Evolutionary conservation across 75 land plant genomes (phyloP).

Genomic region (Pseudotsuga menziesii): DNA sequence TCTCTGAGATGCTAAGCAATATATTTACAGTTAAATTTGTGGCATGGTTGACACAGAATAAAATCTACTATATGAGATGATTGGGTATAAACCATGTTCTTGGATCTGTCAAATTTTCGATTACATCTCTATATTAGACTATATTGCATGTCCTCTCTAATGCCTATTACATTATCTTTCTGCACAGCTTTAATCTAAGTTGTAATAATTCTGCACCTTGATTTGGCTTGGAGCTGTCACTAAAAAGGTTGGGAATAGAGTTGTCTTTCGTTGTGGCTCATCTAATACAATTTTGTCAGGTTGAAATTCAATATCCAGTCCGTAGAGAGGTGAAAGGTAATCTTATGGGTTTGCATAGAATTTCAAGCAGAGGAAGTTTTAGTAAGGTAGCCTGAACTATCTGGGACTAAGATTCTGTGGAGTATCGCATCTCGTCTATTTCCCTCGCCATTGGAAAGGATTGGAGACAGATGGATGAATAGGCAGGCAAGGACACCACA

Average conservation of each 20-base stretch:
- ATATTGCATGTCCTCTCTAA: neutral
- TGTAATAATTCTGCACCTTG: neutral
- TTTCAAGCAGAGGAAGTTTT: neutral
- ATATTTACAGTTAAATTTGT: neutral
- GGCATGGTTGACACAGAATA: neutral
- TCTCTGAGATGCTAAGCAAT: neutral
- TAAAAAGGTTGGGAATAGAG: neutral
- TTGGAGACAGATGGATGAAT: too few species aligned
- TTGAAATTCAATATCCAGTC: neutral
- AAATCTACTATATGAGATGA: neutral
- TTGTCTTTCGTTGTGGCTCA: neutral
- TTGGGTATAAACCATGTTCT: neutral
- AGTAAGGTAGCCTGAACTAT: neutral
- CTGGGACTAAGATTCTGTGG: too few species aligned
- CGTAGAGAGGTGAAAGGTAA: neutral
- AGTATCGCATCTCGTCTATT: too few species aligned
- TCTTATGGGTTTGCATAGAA: neutral
- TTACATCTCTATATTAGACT: too few species aligned
- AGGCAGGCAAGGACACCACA: too few species aligned
- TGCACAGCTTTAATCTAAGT: neutral
- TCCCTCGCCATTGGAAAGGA: too few species aligned
- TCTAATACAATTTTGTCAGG: neutral
- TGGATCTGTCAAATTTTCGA: neutral
- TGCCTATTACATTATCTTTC: neutral
- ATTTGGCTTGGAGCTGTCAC: neutral